phyloP scores from a whole-genome alignment of 768 basidiomycete genomes.

The Russula foetens region DNA sequence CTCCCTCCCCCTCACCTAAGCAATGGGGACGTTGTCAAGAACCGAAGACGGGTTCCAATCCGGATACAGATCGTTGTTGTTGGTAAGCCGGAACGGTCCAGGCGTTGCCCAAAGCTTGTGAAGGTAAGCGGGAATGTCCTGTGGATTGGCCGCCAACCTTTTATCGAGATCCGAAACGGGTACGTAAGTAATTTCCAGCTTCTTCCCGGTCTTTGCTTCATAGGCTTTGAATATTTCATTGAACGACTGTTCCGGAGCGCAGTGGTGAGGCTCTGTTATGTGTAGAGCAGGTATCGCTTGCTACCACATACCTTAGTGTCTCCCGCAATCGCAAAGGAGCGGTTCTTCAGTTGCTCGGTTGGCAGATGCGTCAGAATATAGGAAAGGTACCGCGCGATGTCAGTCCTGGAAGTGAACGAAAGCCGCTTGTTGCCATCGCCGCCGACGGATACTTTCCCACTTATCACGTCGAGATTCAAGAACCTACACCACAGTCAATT shows the following conservation, averaged over 20 bases:
- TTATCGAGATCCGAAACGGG: slow-evolving; percentile 6
- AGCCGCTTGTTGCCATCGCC: slow-evolving; percentile 16
- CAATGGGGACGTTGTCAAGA: background rate
- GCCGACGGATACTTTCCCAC: slow-evolving; percentile 10
- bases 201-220: slow-evolving; percentile 14
- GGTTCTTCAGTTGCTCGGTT: slow-evolving; percentile 3
- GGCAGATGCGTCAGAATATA: no score
- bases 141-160: slow-evolving; percentile 7
- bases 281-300: no score
- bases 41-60: slow-evolving; percentile 17
- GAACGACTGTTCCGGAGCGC: no score
- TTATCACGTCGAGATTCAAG: background rate
- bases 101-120: slow-evolving; percentile 11
- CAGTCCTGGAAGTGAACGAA: slow-evolving; percentile 15
- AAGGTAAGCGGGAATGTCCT: slow-evolving; percentile 1
- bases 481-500: background rate
- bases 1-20: background rate
- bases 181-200: slow-evolving; percentile 13
- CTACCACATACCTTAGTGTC: slow-evolving; percentile 6
- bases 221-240: no score
- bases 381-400: slow-evolving; percentile 14
- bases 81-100: background rate
- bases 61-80: slow-evolving; percentile 17
- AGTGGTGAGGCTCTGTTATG: background rate
- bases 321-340: background rate